Base-by-base conservation (phyloP, 2,329 filamentous ascomycete genomes). In the Neofusicoccum ribis region DNA sequence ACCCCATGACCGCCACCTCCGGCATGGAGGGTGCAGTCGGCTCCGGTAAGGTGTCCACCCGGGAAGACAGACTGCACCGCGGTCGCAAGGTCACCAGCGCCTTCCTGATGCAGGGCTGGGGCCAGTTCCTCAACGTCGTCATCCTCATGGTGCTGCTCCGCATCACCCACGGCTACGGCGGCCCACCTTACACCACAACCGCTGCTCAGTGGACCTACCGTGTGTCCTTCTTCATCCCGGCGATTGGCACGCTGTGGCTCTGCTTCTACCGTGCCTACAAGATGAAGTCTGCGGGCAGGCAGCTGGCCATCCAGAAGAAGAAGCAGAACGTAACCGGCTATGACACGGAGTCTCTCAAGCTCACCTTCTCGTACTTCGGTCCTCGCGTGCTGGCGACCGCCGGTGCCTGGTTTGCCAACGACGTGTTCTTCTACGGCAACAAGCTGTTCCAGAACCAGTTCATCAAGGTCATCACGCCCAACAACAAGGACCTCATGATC, bases 351-450 rank as follows among this genome's bases (percentile, higher is more conserved):
- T 96, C 94, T 34, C 84, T 98, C 63, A 86, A 86, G 70, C 82
- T 92, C 72, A 94, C 92, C 51, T 87, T 93, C 79, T 86, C 81
- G 65, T 88, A 96, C 82, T 98, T 97, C 70, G 92, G 93, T 54
- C 90, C 91, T 61, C 92, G 94, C 70, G 81, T 98, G 27, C 74
- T 97, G 20, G 94, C 94, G 58, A 97, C 94, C 20, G 89, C 93
- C 11, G 91, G 91, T 65, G 87, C 89, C 41, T 98, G 94, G 94
- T 98, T 94, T 80, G 91, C 89, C 82, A 98, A 98, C 79, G 94
- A 98, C 74, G 90, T 98, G 70, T 97, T 98, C 85, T 98, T 98
- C 84, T 98, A 98, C 82, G 94, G 94, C 72, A 97, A 97, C 89
- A 97, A 97, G 85, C 89, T 97, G 63, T 97, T 97, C 86, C 93